These are phyloP conservation scores for Blastosporella zonata DNA, from an alignment of 1,284 basidiomycete genomes.

Conservation along the genomic window DNA sequence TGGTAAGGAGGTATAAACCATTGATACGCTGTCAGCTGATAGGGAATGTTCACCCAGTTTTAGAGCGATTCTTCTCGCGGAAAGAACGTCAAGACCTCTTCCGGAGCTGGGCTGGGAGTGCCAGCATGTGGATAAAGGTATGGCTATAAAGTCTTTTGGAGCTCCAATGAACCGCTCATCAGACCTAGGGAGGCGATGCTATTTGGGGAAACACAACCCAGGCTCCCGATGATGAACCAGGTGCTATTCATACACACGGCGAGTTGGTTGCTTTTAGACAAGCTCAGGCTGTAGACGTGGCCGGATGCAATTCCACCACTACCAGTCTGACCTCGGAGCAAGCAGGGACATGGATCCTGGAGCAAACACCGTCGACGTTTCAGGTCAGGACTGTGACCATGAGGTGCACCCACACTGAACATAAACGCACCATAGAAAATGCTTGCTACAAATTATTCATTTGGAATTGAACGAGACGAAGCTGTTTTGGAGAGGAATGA, in stretches of 20 bases:
- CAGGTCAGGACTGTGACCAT: constrained; percentile 48
- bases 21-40: neutral
- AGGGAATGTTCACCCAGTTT: constrained; percentile 39
- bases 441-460: constrained; percentile 90
- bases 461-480: constrained; percentile 84
- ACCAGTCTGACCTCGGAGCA: constrained; percentile 81
- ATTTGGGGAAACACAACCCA: constrained; percentile 82
- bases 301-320: constrained; percentile 26
- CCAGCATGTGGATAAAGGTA: constrained; percentile 91
- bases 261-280: constrained; percentile 81
- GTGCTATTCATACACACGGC: constrained; percentile 71
- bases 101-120: constrained; percentile 93
- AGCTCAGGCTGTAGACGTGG: constrained; percentile 18
- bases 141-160: neutral
- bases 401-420: neutral
- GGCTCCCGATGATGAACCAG: constrained; percentile 77
- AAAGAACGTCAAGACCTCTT: constrained; percentile 90
- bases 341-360: constrained; percentile 78
- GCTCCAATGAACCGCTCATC: constrained; percentile 9
- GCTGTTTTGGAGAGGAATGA: constrained; percentile 63
- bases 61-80: constrained; percentile 87
- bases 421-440: constrained; percentile 62
- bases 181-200: constrained; percentile 73
- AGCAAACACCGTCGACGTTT: constrained; percentile 83
- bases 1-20: constrained; percentile 40